Percentiles rank a stretch among this genome's conserved stretches.
These are phyloP conservation scores for Citrus sp. DNA, from an alignment of 345 rosid species.

Conservation along the genomic window DNA sequence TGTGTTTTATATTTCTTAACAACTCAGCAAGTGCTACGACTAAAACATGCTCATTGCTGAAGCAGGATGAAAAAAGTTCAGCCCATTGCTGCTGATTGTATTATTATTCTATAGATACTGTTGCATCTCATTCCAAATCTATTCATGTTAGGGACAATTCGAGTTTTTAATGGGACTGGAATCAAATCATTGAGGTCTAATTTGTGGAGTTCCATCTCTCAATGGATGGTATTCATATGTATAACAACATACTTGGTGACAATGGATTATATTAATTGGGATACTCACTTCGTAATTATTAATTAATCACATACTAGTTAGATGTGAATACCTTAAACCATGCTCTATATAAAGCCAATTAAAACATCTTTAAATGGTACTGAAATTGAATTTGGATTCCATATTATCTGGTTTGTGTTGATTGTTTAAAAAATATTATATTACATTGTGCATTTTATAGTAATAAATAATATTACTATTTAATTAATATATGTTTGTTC, in stretches of 20 bases:
- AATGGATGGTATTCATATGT: too few relatives aligned
- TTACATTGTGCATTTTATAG: too few relatives aligned
- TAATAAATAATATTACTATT: too few relatives aligned
- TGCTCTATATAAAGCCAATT: background rate
- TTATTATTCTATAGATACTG: background rate
- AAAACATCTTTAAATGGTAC: background rate
- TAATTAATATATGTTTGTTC: too few relatives aligned
- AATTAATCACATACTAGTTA: background rate
- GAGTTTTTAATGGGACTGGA: background rate
- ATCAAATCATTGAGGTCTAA: background rate
- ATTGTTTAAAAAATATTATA: too few relatives aligned
- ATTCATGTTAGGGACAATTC: background rate
- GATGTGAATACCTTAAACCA: background rate
- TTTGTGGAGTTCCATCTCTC: background rate
- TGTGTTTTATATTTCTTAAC: background rate
- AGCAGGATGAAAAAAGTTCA: background rate
- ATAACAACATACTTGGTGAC: background rate
- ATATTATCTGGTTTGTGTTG: too few relatives aligned
- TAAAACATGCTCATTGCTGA: background rate
- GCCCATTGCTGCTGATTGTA: background rate
- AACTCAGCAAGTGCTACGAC: background rate
- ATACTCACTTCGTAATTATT: background rate
- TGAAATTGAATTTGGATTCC: background rate
- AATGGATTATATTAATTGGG: background rate
- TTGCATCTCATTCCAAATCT: background rate